Evolutionary conservation across 352 stramenopile species (phyloP), one percentile per base, ranked within the genome.

Genomic region (Pythium apleroticum): DNA sequence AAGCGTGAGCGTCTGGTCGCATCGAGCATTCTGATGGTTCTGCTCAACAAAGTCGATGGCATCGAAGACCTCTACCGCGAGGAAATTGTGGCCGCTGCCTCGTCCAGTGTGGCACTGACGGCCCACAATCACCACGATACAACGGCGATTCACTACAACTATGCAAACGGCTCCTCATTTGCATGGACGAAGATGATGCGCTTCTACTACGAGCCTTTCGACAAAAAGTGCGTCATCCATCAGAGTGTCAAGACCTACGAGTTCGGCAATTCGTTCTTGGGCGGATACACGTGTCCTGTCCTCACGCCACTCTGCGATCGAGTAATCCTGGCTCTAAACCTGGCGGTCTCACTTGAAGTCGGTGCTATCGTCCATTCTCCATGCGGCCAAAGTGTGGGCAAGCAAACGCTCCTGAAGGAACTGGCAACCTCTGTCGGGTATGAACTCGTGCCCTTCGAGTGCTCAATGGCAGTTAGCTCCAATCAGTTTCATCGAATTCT

Each of bases 201-300:
- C 4, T 89, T 81, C 68, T 77, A 84, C 57, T 90, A 84, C 53
- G 80, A 88, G 3, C 69, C 74, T 0, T 85, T 81, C 25, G 78
- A 84, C 53, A 81, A 78, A 57, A 80, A 67, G 31, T 86, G 74
- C 35, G 71, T 78, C 9, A 63, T 91, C 30, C 78, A 86, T 27
- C 81, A 91, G 25, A 65, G 73, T 33, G 71, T 88, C 1, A 90
- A 84, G 62, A 80, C 71, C 0, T 87, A 77, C 52, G 76, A 87
- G 52, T 91, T 88, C 59, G 79, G 80, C 17, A 89, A 82, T 37
- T 78, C 77, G 5, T 91, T 87, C 31, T 53, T 88, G 0, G 76
- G 81, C 5, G 70, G 68, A 22, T 81, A 86, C 49, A 37, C 61
- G 4, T 67, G 61, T 52, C 68, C 74, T 15, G 75, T 89, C 4